Evolutionary conservation across 2,329 filamentous ascomycete genomes (phyloP), one percentile per base, ranked within the genome.

Genomic region (Fusarium sambucinum): DNA sequence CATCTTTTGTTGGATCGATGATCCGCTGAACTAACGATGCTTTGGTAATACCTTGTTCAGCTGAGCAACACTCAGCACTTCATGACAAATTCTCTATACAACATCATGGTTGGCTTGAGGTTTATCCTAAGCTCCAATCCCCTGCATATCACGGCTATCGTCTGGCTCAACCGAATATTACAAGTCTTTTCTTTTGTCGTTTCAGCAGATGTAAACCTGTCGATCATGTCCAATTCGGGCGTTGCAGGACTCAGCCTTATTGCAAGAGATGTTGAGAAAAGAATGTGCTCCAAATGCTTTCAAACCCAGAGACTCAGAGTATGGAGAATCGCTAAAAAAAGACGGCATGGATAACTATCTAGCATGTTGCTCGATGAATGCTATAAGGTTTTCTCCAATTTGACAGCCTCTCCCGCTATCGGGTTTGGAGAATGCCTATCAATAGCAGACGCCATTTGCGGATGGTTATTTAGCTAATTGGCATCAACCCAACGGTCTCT

Each of bases 401-500:
- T 21, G 16, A 29, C 25, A 12, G 30, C 30, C 37, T 19, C 44
- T 35, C n/a, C 47, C 45, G 59, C 42, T 19, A 73, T 72, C 56
- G 56, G 56, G 23, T 48, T 73, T 69, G 44, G 35, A 19, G 47
- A 68, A 70, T 66, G n/a, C 62, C 64, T 65, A 68, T 71, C 37
- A 23, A 41, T 42, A 38, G 40, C 58, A 59, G 50, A 73, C 69
- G 71, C 71, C 27, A 73, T 65, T 72, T 59, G n/a, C 23, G 33
- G 40, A 73, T 72, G 69, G 71, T n/a, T 38, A 47, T 72, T 66
- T 64, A 42, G 45, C 27, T n/a, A 55, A 73, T 64, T 68, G 47
- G 67, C 71, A 72, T 73, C 29, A 38, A 45, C 41, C 38, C 30
- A 27, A 29, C 23, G 21, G 42, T 27, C 14, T 61, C 17, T 27